phyloP scores from a whole-genome alignment of 148 eudicot genomes.

The Limonium bicolor region DNA sequence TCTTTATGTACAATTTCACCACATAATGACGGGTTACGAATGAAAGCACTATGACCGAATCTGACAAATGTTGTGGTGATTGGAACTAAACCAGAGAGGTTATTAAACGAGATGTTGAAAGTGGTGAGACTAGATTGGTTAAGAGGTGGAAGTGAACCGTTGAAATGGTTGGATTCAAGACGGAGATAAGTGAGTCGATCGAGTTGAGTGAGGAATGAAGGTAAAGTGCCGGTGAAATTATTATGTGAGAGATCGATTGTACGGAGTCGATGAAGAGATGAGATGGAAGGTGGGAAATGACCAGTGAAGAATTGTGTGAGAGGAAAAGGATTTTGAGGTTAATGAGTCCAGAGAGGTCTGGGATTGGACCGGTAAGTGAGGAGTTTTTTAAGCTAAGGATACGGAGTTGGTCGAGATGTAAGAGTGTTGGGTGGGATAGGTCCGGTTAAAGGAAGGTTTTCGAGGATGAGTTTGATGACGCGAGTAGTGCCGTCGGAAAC shows the following conservation, averaged over 20 bases:
- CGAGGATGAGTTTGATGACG: background rate
- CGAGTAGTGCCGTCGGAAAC: background rate
- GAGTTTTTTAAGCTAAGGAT: slow-evolving; percentile 63
- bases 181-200: slow-evolving; percentile 3
- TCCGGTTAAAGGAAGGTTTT: background rate
- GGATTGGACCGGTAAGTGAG: slow-evolving; percentile 41
- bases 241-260: slow-evolving; percentile 2
- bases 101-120: slow-evolving; percentile 37
- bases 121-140: slow-evolving; percentile 29
- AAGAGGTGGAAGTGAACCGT: slow-evolving; percentile 26
- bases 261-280: slow-evolving; percentile 3
- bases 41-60: slow-evolving; percentile 13
- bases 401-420: slow-evolving; percentile 36
- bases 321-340: slow-evolving; percentile 68
- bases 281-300: slow-evolving; percentile 4
- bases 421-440: background rate
- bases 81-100: slow-evolving; percentile 31
- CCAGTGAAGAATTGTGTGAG: slow-evolving; percentile 28
- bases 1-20: slow-evolving; percentile 27
- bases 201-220: background rate
- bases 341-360: slow-evolving; percentile 30
- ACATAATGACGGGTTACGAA: slow-evolving; percentile 23
- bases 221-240: slow-evolving; percentile 1
- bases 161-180: slow-evolving; percentile 26
- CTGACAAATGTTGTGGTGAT: slow-evolving; percentile 15